Base-by-base conservation (phyloP, 2,329 filamentous ascomycete species). In the Macroventuria anomochaeta region DNA sequence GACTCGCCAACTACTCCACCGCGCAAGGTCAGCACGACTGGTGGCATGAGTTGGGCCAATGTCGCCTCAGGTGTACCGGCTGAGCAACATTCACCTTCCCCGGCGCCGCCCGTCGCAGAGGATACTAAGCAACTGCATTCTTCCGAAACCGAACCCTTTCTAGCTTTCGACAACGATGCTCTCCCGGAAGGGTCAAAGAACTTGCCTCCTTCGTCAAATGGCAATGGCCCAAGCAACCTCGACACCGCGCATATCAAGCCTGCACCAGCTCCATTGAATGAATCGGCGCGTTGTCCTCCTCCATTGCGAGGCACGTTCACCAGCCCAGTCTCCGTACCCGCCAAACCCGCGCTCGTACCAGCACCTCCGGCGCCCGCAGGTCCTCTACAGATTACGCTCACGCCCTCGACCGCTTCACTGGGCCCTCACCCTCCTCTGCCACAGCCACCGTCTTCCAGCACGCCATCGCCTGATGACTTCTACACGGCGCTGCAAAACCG, bases 11-110 rank as follows among this genome's bases (percentile, higher is more conserved):
- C 12, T 13, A 13, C 13, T 21, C 7, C 21, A 10, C 7, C 15
- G 13, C 32, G 26, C 4, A 29, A 37, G 26, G 20, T 29, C 20
- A 7, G 12, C 20, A 37, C 42, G 25, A 18, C n/a, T 4, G 12
- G 15, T 2, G 25, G 26, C 23, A 15, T 42, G 12, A 53, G 43
- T 13, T 53, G 50, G 50, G 50, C 50, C 0, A 25, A 37, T 18
- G 13, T 47, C 5, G 33, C 43, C 3, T 23, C 25, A 5, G 50
- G 50, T 5, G 20, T 18, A 12, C 4, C 11, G 13, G 1, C 28
- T 11, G 34, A 17, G 17, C 17, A 34, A 17, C 29, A n/a, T 32
- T 26, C 50, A 13, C 25, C 32, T 28, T 32, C 42, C 25, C 11
- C 7, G 20, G 18, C n/a, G 2, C 17, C 29, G 6, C n/a, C 34